Evolutionary conservation across 2,329 filamentous ascomycete species (phyloP), one percentile per base, ranked within the genome.

Genomic region (Neofusicoccum kwambonambiense): DNA sequence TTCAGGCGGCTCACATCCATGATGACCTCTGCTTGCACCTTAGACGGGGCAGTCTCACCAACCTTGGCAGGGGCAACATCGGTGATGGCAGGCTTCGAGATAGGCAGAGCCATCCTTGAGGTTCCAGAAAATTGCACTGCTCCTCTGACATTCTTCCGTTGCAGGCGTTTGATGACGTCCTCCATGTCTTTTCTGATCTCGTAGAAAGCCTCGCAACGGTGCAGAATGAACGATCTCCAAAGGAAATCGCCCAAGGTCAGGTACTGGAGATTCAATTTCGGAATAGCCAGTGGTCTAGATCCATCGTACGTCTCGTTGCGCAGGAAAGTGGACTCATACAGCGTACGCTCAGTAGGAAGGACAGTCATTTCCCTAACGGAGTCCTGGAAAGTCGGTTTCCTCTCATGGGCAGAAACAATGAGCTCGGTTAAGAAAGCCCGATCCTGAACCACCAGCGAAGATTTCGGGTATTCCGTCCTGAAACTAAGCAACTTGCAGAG

Each of bases 181-280:
- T 97, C 92, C 65, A 99, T 88, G 74, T 99, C 92, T 72, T 93
- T 94, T 51, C 93, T 88, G 66, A 99, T 94, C 66, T 92, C 91
- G 75, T 96, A 98, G 75, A 98, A 97, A 0, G 94, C 87, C 76
- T 99, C 95, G 65, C 89, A 91, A 45, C 94, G 88, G 75, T 97
- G 95, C 8, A 99, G 82, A 13, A 96, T 84, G 72, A 98, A 89
- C 0, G 94, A 93, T 67, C 96, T 87, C 93, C 93, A 99, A n/a
- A 99, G 80, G 71, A 99, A 99, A 76, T 99, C 95, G 2, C 93
- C 93, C 58, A 97, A 87, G 2, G 93, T 96, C 13, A 99, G 83
- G 77, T 99, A 99, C 74, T 99, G 95, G 34, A 99, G 81, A 71
- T 97, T 99, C 51, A 98, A 80, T 75, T 99, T 99, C 2, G 95